Evolutionary conservation across 495 filamentous ascomycete genomes (phyloP), one percentile per base, ranked within the genome.

Genomic region (Xylaria scruposa): DNA sequence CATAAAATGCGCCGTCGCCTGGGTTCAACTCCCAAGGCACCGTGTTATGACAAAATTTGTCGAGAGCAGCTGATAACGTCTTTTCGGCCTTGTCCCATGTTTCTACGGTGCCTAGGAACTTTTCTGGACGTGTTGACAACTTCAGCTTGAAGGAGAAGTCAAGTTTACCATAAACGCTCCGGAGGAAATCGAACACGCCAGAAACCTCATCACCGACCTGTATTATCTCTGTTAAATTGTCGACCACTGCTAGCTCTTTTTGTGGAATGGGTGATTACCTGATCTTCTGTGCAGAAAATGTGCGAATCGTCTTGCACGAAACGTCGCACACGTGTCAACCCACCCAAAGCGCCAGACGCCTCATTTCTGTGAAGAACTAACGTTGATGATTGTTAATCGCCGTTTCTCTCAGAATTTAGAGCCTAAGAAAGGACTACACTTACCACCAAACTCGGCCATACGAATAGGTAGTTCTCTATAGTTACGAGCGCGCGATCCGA

Each of bases 271-370:
- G 7, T 49, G 29, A n/a, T 64, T 65, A 71, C 69, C 61, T 71
- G 61, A 59, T 93, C 92, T 72, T 92, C 86, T 6, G 88, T 91
- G 80, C 93, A 95, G 84, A 97, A 97, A 71, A 98, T 95, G 81
- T 99, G 96, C 15, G 90, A 90, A 82, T 99, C 96, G 79, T 99
- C 96, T 81, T 99, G 95, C 79, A 94, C 90, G 84, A 99, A 98
- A 67, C 94, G 88, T 6, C 96, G 88, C 21, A 99, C 95, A 81
- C 96, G 88, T 10, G 96, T 98, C 73, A 99, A 83, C 19, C 96
- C 96, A 71, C 90, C 91, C 68, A 99, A 84, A 15, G 96, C 96
- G 58, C 96, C 96, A 29, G 94, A 97, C 8, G 93, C 94, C 80
- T 98, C 96, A 75, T 98, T 98, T 54, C 96, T 86, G 81, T 99